A percentile compares a stretch with the other conserved stretches of the same genome.
Evolutionary conservation across 2,329 filamentous ascomycete genomes (phyloP).

Genomic region (Hymenoscyphus repandus): DNA sequence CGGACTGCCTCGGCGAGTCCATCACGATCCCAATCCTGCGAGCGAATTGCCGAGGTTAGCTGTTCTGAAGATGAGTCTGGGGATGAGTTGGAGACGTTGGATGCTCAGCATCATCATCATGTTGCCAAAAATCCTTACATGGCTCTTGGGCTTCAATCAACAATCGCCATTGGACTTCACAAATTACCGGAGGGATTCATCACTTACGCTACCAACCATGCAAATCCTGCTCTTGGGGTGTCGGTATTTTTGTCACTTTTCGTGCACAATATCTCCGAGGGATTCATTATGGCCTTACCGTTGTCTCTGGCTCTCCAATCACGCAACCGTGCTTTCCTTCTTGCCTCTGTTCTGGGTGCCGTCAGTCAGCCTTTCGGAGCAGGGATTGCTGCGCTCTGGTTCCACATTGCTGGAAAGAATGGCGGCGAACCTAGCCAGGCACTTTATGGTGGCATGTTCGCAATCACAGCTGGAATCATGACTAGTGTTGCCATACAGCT

Average conservation of each 20-base stretch:
- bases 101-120: slow-evolving; percentile 54
- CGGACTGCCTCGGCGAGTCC: neutral
- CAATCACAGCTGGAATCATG: slow-evolving; percentile 90
- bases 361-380: slow-evolving; percentile 84
- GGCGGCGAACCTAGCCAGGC: slow-evolving; percentile 47
- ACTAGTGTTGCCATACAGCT: slow-evolving; percentile 85
- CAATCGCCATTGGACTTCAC: slow-evolving; percentile 89
- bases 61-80: neutral
- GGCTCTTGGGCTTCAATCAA: slow-evolving; percentile 92
- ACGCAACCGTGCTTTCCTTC: slow-evolving; percentile 75
- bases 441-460: slow-evolving; percentile 80
- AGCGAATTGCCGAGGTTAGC: neutral
- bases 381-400: slow-evolving; percentile 78
- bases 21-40: slow-evolving; percentile 4
- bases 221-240: slow-evolving; percentile 81
- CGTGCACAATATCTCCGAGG: slow-evolving; percentile 97
- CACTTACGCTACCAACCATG: slow-evolving; percentile 96
- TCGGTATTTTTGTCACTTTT: slow-evolving; percentile 93
- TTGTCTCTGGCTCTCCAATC: slow-evolving; percentile 86
- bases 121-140: slow-evolving; percentile 72
- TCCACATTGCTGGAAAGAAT: slow-evolving; percentile 59
- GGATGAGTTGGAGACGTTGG: slow-evolving; percentile 13
- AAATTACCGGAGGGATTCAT: slow-evolving; percentile 87
- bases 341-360: slow-evolving; percentile 78
- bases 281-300: slow-evolving; percentile 88